These are phyloP conservation scores for Casuarina equisetifolia DNA, from an alignment of 306 rosid species.

Conservation along the genomic window DNA sequence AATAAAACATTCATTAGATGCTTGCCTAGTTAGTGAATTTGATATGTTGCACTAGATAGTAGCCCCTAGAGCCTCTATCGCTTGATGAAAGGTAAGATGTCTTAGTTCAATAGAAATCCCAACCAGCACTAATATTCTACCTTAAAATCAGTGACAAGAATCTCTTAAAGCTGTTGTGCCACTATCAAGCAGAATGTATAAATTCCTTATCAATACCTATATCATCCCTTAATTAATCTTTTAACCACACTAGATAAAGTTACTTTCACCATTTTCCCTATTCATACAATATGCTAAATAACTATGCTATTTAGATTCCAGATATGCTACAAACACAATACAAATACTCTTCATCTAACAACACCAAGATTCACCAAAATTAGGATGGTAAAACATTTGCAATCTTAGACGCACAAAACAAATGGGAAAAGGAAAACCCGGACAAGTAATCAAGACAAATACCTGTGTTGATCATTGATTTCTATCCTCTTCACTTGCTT, in stretches of 20 bases:
- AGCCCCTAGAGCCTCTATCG: not conserved
- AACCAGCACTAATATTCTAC: not conserved
- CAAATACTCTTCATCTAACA: not conserved
- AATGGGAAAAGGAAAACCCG: not conserved
- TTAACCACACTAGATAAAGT: not conserved
- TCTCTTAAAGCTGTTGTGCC: not conserved
- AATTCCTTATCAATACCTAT: not conserved
- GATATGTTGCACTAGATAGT: not conserved
- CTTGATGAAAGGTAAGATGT: not conserved
- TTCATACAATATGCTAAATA: not conserved
- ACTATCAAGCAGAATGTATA: not conserved
- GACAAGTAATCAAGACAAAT: not conserved
- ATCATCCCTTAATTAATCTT: too few relatives aligned
- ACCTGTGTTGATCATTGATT: constrained; percentile 81
- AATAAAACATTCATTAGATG: not conserved
- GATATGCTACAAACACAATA: not conserved
- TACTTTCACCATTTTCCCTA: not conserved
- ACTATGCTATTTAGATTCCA: not conserved
- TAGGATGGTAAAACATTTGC: not conserved
- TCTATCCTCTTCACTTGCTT: constrained; percentile 59
- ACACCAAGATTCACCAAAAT: not conserved
- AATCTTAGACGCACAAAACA: not conserved
- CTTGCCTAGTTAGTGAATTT: not conserved
- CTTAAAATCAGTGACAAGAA: not conserved
- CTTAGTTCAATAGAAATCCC: not conserved